Evolutionary conservation across 495 filamentous ascomycete species (phyloP).

Genomic region (Penicillium dipodomyicola): DNA sequence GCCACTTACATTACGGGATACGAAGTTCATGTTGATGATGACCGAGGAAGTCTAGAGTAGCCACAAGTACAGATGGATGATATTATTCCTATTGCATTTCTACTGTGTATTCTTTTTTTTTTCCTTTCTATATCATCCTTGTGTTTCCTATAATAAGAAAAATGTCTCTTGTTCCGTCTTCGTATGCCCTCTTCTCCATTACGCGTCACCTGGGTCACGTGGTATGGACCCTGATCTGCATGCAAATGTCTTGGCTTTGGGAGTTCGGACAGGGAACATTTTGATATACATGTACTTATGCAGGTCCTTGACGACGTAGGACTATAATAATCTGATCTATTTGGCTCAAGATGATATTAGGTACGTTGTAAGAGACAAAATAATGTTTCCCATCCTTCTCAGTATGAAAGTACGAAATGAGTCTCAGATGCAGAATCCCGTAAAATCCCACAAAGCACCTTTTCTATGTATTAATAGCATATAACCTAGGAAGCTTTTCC

Average conservation of each 20-base stretch:
- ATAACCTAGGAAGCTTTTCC: no score
- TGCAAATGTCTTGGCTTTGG: not conserved
- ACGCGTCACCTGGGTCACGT: not conserved
- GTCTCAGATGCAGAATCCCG: no score
- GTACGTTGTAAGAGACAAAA: no score
- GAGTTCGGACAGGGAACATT: not conserved
- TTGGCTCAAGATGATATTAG: no score
- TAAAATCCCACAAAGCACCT: no score
- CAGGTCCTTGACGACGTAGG: not conserved
- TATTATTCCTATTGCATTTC: not conserved
- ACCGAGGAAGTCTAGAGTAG: not conserved
- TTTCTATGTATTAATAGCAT: no score
- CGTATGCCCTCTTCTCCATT: not conserved
- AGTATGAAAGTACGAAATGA: no score
- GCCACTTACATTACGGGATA: slow-evolving; percentile 18
- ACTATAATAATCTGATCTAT: no score
- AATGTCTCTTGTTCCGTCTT: not conserved
- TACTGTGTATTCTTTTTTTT: not conserved
- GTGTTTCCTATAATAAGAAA: not conserved
- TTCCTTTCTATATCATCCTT: not conserved
- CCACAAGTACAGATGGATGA: not conserved
- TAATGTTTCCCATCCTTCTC: no score
- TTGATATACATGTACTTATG: not conserved
- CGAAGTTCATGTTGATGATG: not conserved
- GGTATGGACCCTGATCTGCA: not conserved